phyloP scores from a whole-genome alignment of 768 basidiomycete genomes.

The Rhizopogon rudus region DNA sequence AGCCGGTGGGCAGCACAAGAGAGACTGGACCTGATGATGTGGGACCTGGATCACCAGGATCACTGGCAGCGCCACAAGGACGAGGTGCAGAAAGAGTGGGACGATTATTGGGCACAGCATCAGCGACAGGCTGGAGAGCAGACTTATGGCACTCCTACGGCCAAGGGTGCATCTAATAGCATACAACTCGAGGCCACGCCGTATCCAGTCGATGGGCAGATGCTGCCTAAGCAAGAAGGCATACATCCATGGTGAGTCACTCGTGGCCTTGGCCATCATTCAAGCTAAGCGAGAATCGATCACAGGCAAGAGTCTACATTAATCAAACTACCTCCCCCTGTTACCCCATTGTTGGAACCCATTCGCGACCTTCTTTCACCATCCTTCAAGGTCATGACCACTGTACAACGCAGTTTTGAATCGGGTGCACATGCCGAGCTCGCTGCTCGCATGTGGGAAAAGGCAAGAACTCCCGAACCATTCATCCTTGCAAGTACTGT shows the following conservation, averaged over 20 bases:
- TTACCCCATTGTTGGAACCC: conserved; percentile 47
- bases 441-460: conserved; percentile 55
- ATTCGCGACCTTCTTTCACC: conserved; percentile 56
- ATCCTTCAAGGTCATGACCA: conserved; percentile 43
- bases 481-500: conserved; percentile 37
- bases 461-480: conserved; percentile 59
- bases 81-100: conserved; percentile 47
- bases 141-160: conserved; percentile 5
- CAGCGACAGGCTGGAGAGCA: conserved; percentile 14
- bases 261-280: neutral
- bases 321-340: conserved; percentile 52
- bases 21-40: conserved; percentile 55
- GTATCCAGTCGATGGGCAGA: conserved; percentile 31
- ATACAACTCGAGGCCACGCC: conserved; percentile 36
- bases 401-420: conserved; percentile 47
- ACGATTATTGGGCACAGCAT: conserved; percentile 34
- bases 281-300: neutral
- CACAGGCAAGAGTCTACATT: conserved; percentile 48
- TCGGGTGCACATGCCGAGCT: conserved; percentile 59
- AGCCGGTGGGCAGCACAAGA: conserved; percentile 49
- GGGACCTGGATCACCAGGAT: conserved; percentile 49
- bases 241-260: conserved; percentile 34
- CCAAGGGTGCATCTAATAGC: conserved; percentile 9
- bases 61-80: conserved; percentile 35
- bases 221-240: conserved; percentile 6